Base-by-base conservation (phyloP, 441 rosid species). In the Omphalea diandra region DNA sequence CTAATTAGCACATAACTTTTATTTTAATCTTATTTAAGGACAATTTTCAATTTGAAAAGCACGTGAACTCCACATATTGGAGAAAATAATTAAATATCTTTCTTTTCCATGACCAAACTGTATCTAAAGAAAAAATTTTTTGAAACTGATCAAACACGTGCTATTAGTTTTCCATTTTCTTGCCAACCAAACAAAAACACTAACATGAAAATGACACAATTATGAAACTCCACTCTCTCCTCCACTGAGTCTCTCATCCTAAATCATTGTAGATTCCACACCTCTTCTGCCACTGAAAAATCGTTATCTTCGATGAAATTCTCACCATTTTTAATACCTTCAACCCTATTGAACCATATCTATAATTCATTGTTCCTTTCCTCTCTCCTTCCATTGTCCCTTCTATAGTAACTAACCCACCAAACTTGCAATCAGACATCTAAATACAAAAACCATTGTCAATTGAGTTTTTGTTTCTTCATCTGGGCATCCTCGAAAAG, bases 381-480 rank as follows among this genome's bases (percentile, higher is more conserved):
- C 83, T 91, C 55, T 82, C 87, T 1, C 82, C 81, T 0, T 40
- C 41, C 58, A 63, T 78, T 74, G 85, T 94, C 79, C 40, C 81
- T 58, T 84, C 86, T 29, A 72, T 91, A 20, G 76, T 94, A 74
- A 75, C 67, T 73, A 65, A 82, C n/a, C 84, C 83, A n/a, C 75
- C 75, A 57, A 80, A 75, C 57, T 79, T 70, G 3, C 79, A 43
- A 64, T 47, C 82, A 63, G 88, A n/a, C n/a, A n/a, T n/a, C n/a
- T n/a, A n/a, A n/a, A n/a, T n/a, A n/a, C n/a, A n/a, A n/a, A n/a
- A n/a, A n/a, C n/a, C n/a, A n/a, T n/a, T n/a, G n/a, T n/a, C n/a
- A n/a, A n/a, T n/a, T n/a, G n/a, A n/a, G 90, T 56, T 87, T 88
- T 67, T 95, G 97, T 65, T 88, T 94, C 83, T 87, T 87, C 55